These are phyloP conservation scores for Leptomonas pyrrhocoris DNA, from an alignment of 208 protist genomes.

Conservation along the genomic window DNA sequence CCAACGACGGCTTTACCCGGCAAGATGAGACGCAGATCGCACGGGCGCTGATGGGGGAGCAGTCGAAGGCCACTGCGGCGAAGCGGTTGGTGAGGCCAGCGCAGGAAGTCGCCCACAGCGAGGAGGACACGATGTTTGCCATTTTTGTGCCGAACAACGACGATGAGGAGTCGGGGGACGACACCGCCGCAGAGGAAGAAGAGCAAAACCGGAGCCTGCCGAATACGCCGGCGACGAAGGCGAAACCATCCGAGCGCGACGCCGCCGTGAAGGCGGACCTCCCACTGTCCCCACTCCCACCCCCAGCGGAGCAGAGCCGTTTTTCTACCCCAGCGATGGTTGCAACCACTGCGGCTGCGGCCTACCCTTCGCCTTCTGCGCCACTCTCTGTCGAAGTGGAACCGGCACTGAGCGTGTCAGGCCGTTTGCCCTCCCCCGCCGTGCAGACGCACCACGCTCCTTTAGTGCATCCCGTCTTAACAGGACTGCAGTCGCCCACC, in stretches of 20 bases:
- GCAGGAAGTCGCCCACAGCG: slow-evolving; percentile 2
- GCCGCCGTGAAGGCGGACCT: background rate
- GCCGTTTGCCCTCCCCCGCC: slow-evolving; percentile 5
- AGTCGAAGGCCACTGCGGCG: slow-evolving; percentile 18
- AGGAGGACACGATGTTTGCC: slow-evolving; percentile 44
- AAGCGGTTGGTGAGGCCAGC: slow-evolving; percentile 1
- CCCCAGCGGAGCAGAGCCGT: background rate
- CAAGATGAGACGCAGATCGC: slow-evolving; percentile 21
- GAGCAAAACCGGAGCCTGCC: background rate
- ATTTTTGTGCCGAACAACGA: slow-evolving; percentile 34
- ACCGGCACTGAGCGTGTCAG: slow-evolving; percentile 8
- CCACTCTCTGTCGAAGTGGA: background rate
- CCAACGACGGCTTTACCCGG: slow-evolving; percentile 11
- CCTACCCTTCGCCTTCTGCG: background rate
- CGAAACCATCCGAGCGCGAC: background rate
- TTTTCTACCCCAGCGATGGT: background rate
- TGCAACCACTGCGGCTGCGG: background rate
- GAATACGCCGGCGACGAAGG: slow-evolving; percentile 1
- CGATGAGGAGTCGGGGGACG: slow-evolving; percentile 19
- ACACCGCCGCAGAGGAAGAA: background rate
- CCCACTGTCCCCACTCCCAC: background rate
- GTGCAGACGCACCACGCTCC: background rate
- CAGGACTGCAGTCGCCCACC: background rate
- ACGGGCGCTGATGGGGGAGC: slow-evolving; percentile 25
- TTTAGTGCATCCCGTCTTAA: background rate